These are phyloP conservation scores for Roridomyces roridus DNA, from an alignment of 768 basidiomycete genomes.

Conservation along the genomic window DNA sequence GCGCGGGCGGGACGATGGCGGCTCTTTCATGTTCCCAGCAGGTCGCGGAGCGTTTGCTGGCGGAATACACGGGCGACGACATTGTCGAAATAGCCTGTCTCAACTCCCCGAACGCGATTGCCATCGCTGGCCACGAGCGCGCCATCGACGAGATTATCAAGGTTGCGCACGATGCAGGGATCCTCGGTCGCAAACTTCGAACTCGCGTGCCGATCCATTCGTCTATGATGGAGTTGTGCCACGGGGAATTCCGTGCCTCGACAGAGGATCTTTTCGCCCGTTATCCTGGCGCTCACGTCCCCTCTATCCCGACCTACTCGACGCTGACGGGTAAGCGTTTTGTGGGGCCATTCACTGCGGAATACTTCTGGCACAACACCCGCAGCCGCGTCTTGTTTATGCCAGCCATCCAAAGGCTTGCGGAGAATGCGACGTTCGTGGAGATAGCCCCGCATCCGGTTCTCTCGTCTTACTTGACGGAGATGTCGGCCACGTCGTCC, in stretches of 20 bases:
- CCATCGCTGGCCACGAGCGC: constrained; percentile 39
- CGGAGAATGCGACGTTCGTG: too few species aligned
- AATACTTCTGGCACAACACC: constrained; percentile 50
- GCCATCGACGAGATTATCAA: constrained; percentile 37
- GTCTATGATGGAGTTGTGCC: constrained; percentile 42
- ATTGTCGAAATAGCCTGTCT: constrained; percentile 47
- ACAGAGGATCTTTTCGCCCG: constrained; percentile 41
- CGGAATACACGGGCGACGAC: background rate
- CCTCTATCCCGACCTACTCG: constrained; percentile 42
- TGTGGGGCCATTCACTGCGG: constrained; percentile 31
- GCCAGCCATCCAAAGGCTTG: too few species aligned
- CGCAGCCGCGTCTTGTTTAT: too few species aligned
- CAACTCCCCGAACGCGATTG: constrained; percentile 44
- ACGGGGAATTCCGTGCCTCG: constrained; percentile 29
- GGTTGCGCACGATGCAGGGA: constrained; percentile 30
- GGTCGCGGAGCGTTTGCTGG: constrained; percentile 25
- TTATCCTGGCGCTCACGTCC: constrained; percentile 33
- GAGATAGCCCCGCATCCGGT: too few species aligned
- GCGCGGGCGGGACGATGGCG: constrained; percentile 48
- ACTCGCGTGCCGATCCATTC: constrained; percentile 47
- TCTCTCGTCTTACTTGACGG: too few species aligned
- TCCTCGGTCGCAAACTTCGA: constrained; percentile 43
- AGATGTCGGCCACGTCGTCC: too few species aligned
- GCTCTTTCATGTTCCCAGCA: constrained; percentile 42
- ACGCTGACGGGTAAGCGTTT: constrained; percentile 37